Percentiles rank a stretch among this genome's conserved stretches.
These are phyloP conservation scores for Penicillium sp. DNA, from an alignment of 2,329 filamentous ascomycete species.

Conservation along the genomic window DNA sequence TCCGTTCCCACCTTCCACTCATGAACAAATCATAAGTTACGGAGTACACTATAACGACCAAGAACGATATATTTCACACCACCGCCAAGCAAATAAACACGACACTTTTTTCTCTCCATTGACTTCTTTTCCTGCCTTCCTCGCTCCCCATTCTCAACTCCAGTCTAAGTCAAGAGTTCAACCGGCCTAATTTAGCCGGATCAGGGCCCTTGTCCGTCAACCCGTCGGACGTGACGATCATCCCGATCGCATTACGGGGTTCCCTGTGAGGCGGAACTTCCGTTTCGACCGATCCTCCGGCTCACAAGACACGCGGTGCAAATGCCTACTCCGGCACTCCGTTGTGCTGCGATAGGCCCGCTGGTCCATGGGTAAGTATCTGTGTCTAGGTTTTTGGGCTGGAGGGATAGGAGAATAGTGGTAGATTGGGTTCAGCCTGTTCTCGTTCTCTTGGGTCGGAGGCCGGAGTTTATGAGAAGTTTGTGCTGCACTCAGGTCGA, in stretches of 20 bases:
- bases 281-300: constrained; percentile 28
- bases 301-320: background rate
- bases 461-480: background rate
- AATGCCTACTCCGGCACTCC: background rate
- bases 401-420: background rate
- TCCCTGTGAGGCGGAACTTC: constrained; percentile 23
- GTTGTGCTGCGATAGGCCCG: background rate
- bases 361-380: background rate
- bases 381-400: background rate
- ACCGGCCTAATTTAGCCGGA: constrained; percentile 4
- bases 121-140: too few species aligned
- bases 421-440: background rate
- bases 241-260: constrained; percentile 9
- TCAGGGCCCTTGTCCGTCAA: constrained; percentile 6
- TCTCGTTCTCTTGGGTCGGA: background rate
- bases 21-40: background rate
- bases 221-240: constrained; percentile 20
- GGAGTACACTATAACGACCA: background rate
- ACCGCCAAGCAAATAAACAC: background rate
- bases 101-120: background rate
- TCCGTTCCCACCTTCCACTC: background rate
- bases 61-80: background rate
- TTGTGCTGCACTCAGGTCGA: background rate
- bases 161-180: too few species aligned
- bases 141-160: background rate